Base-by-base conservation (phyloP, 768 basidiomycete species). In the Clitopilus passeckerianus region DNA sequence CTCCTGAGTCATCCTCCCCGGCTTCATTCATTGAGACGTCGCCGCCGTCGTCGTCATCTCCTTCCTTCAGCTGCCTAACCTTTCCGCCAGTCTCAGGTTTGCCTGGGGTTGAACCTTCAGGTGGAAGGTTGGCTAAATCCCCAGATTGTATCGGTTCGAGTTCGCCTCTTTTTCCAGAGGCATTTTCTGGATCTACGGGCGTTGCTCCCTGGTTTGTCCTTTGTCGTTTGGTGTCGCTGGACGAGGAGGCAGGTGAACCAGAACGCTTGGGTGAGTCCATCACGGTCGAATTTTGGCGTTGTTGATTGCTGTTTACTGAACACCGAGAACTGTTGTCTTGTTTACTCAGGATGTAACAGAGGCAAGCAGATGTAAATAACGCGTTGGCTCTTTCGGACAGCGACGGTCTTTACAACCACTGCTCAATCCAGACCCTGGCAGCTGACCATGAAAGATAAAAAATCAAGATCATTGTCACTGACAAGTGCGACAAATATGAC, bases 161-260 rank as follows among this genome's bases (percentile, higher is more conserved):
- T 74, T 95, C 94, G 70, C 85, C 84, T 64, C 92, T 90, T 75
- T 95, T 95, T 64, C 94, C 94, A 0, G 82, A 80, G 22, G 92
- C 92, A 64, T 74, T 77, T 60, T 92, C 86, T 22, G 87, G 86
- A 74, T 95, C 91, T 14, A 93, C 89, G 20, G 86, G 82, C 5
- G 83, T 77, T 23, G 81, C 89, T n/a, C 88, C 87, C 67, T 90
- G 87, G 56, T 72, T 74, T 60, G 81, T 81, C 53, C 79, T 83
- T 66, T 85, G 77, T 63, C 85, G 77, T 71, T 86, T 86, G 20
- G 81, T 70, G 66, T 86, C 85, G 53, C 78, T 76, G 6, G 75
- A 71, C 65, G 75, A 76, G 12, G 80, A 76, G 16, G 77, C 80
- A 53, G 83, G 80, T 59, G 85, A 86, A 63, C 81, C 81, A 62